phyloP scores from a whole-genome alignment of 495 filamentous ascomycete species.

The Aspergillus kassunensis region DNA sequence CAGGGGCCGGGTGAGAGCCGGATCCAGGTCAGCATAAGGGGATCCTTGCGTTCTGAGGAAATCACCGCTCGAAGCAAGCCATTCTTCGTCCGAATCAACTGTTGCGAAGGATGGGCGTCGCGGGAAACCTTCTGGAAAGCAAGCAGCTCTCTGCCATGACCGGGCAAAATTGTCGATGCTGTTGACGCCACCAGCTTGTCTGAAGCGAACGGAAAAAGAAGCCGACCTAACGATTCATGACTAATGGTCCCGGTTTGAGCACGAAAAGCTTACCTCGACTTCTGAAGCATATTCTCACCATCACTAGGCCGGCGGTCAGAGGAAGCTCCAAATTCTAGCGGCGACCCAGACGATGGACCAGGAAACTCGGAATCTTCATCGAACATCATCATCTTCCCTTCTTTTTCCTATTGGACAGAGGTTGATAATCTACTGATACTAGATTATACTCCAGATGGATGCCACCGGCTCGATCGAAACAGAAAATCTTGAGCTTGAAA shows the following conservation, averaged over 20 bases:
- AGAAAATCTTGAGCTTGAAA: too few species aligned
- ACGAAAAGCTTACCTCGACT: conserved; percentile 12
- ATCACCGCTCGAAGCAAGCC: conserved; percentile 25
- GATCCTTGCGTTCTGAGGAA: conserved; percentile 33
- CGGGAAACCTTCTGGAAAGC: conserved; percentile 80
- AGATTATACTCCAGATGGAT: too few species aligned
- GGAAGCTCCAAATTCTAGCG: conserved; percentile 6
- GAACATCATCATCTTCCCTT: conserved; percentile 5
- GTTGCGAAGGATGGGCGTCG: conserved; percentile 67
- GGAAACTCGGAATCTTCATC: conserved; percentile 3
- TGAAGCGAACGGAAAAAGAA: conserved; percentile 71
- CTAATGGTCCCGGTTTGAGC: not conserved
- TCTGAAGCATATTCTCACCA: conserved; percentile 1
- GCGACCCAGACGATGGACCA: conserved; percentile 8
- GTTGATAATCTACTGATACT: not conserved
- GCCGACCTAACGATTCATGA: conserved; percentile 33
- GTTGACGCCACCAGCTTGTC: conserved; percentile 85
- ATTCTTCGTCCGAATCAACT: conserved; percentile 46
- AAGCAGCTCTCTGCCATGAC: conserved; percentile 89
- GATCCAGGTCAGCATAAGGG: conserved; percentile 14
- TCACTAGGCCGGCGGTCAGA: conserved; percentile 1
- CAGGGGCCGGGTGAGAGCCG: conserved; percentile 27
- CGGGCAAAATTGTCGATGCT: conserved; percentile 91
- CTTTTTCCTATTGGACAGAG: not conserved
- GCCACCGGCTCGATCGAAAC: too few species aligned